Percentiles rank a stretch among this genome's conserved stretches.
Conservation (phyloP, 2,329 filamentous ascomycete species). For the Sarocladium oryzae region DNA sequence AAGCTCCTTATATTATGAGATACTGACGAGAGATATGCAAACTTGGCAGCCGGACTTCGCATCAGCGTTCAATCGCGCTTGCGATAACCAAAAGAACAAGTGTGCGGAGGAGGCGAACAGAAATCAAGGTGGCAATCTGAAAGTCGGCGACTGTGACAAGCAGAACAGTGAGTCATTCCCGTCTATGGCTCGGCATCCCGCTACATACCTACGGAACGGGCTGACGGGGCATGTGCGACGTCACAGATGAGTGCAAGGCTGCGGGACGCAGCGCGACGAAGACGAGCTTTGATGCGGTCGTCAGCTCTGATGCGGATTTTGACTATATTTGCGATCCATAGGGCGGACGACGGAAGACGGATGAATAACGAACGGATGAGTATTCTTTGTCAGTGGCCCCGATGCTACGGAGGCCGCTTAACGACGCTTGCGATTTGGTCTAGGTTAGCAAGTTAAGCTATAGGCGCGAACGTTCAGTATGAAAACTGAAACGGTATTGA, state of each 20-base stretch:
- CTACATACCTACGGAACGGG: neutral
- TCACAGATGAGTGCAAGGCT: constrained; percentile 32
- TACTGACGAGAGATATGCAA: no score
- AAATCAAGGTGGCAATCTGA: constrained; percentile 20
- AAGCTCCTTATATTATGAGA: no score
- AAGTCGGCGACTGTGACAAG: constrained; percentile 37
- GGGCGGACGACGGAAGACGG: constrained; percentile 6
- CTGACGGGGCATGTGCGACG: no score
- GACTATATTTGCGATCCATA: constrained; percentile 40
- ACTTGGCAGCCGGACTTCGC: constrained; percentile 32
- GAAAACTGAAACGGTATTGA: no score
- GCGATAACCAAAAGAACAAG: constrained; percentile 43
- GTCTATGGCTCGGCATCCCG: neutral
- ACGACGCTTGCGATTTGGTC: no score
- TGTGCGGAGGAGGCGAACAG: constrained; percentile 38
- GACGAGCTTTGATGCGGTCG: constrained; percentile 21
- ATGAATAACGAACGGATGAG: neutral
- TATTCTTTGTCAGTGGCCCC: no score
- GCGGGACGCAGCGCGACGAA: constrained; percentile 13
- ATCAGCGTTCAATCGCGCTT: constrained; percentile 35
- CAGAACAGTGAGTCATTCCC: constrained; percentile 33
- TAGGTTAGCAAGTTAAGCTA: no score
- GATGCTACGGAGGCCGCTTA: no score
- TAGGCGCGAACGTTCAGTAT: no score
- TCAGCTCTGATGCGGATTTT: constrained; percentile 35